Evolutionary conservation across 257 asterid genomes (phyloP).

Genomic region (Schizonepeta tenuifolia): DNA sequence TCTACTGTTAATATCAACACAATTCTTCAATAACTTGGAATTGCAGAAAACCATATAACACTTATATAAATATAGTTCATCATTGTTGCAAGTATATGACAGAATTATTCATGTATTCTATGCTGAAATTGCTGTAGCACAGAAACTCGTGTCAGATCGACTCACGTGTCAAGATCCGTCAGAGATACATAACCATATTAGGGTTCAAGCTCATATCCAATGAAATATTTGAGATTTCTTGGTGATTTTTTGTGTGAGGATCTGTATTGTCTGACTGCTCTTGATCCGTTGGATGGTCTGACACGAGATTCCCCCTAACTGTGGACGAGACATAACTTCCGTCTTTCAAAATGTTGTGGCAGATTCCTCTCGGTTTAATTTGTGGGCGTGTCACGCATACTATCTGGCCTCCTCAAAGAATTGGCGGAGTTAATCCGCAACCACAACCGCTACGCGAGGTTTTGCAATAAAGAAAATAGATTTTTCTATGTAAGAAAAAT

Average conservation of each 20-base stretch:
- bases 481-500: not conserved
- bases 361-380: constrained; percentile 90
- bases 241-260: not conserved
- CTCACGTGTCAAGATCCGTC: not conserved
- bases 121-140: no score
- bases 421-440: constrained; percentile 47
- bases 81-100: not conserved
- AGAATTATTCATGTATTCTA: not conserved
- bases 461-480: not conserved
- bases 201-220: not conserved
- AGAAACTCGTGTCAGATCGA: no score
- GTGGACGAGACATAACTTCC: not conserved
- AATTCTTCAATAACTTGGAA: not conserved
- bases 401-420: constrained; percentile 88
- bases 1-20: not conserved
- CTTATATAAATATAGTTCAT: no score
- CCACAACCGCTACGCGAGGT: not conserved
- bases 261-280: not conserved
- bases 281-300: not conserved
- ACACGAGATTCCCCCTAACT: not conserved
- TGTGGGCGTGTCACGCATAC: constrained; percentile 81
- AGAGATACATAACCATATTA: not conserved
- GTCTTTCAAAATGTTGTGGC: constrained; percentile 19
- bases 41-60: not conserved
- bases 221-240: not conserved